Conservation (phyloP, 2,329 filamentous ascomycete species). For the Alternaria atra region DNA sequence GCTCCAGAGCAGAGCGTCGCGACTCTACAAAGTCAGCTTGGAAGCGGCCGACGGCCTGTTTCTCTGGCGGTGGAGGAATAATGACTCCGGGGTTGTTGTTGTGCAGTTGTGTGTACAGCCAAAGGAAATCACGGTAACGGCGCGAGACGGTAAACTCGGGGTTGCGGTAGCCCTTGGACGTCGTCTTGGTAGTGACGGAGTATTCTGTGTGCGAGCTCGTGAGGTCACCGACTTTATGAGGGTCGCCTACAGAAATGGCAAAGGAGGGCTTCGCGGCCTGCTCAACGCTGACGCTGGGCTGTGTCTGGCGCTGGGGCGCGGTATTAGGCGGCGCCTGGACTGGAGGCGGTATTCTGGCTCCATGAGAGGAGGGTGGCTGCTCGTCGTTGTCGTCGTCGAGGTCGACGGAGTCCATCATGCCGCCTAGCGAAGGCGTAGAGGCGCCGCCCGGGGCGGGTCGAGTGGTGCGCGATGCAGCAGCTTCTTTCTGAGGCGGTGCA, state of each 20-base stretch:
- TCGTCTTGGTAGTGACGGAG: constrained; percentile 93
- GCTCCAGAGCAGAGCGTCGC: constrained; percentile 86
- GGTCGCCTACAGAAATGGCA: constrained; percentile 90
- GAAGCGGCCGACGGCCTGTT: constrained; percentile 95
- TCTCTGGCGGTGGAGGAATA: constrained; percentile 94
- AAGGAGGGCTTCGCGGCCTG: constrained; percentile 93
- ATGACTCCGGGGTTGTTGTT: constrained; percentile 94
- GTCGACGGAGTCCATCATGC: constrained; percentile 71
- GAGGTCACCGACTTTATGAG: constrained; percentile 95
- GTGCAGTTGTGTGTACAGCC: constrained; percentile 95
- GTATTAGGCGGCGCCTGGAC: constrained; percentile 63
- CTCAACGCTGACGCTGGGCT: constrained; percentile 88
- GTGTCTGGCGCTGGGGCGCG: constrained; percentile 60
- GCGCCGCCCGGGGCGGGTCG: constrained; percentile 64
- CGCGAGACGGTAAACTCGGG: constrained; percentile 92
- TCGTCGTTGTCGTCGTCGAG: constrained; percentile 72
- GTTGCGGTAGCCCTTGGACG: constrained; percentile 93
- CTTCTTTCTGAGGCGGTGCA: constrained; percentile 70
- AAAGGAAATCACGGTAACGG: constrained; percentile 95
- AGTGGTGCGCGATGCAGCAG: constrained; percentile 60
- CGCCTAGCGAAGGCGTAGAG: constrained; percentile 59
- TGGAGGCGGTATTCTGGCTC: constrained; percentile 71
- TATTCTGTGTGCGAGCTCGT: constrained; percentile 99
- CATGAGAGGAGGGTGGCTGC: constrained; percentile 53
- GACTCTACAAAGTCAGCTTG: constrained; percentile 97